Percentiles rank a stretch among this genome's conserved stretches.
These are phyloP conservation scores for Hordeum pubiflorum DNA, from an alignment of 202 grass and related monocot genomes.

Conservation along the genomic window DNA sequence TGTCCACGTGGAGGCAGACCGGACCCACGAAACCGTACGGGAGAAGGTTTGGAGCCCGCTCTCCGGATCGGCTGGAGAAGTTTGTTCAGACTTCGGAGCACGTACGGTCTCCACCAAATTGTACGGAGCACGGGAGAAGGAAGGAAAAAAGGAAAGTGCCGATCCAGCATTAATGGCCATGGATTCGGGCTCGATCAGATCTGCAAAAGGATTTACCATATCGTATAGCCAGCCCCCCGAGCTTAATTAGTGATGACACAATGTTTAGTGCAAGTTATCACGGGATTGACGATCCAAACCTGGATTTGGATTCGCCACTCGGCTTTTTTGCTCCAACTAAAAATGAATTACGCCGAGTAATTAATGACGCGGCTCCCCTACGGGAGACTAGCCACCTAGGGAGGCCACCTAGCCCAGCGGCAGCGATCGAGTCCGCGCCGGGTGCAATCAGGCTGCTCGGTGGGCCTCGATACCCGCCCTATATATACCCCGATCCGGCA, in stretches of 20 bases:
- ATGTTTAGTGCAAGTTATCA: not conserved
- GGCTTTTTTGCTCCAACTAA: not conserved
- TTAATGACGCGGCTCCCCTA: not conserved
- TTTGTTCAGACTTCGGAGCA: too few species aligned
- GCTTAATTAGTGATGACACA: not conserved
- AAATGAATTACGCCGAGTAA: not conserved
- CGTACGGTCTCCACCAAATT: too few species aligned
- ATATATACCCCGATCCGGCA: not conserved
- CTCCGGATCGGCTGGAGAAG: too few species aligned
- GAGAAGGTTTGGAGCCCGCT: too few species aligned
- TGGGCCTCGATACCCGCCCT: not conserved
- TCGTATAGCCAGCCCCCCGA: not conserved
- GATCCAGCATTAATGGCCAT: not conserved
- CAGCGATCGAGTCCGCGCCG: not conserved
- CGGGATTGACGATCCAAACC: not conserved
- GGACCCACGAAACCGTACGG: too few species aligned
- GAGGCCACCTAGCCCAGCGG: not conserved
- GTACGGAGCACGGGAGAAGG: too few species aligned
- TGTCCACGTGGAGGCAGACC: too few species aligned
- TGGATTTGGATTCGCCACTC: not conserved
- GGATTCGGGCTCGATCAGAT: not conserved
- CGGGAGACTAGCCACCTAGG: too few species aligned
- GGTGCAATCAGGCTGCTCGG: not conserved
- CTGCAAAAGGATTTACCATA: not conserved
- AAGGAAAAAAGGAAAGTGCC: not conserved